Evolutionary conservation across 2,329 filamentous ascomycete genomes (phyloP), one percentile per base, ranked within the genome.

Genomic region (Epichloe typhina): DNA sequence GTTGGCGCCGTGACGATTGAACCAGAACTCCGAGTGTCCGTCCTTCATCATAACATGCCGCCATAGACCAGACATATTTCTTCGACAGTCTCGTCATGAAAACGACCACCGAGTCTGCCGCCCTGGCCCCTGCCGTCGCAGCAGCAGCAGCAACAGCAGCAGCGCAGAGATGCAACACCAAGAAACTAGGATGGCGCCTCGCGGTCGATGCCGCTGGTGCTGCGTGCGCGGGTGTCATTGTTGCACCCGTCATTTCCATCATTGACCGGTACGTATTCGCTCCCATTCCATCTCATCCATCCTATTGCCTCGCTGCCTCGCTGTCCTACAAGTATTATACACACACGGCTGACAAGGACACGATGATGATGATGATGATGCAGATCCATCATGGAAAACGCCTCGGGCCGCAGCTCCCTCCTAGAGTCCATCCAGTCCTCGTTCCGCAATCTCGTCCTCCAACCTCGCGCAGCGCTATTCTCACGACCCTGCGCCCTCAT

Each of bases 211-310:
- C 78, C 21, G 66, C 77, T 43, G 83, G 84, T 59, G 89, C 88
- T 1, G 75, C 78, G 2, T 76, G 79, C 44, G 87, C 89, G 11
- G 88, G 84, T 2, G 77, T 76, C 6, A 70, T 93, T 54, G 84
- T 95, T 46, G 88, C 89, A 50, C 89, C 90, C 1, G 64, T 94
- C 39, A 91, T 95, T 55, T 86, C 85, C 38, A 84, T 93, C 57
- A 93, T 96, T 67, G 89, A 95, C 67, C 81, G 84, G 86, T 90
- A 71, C 42, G 57, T n/a, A n/a, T 8, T n/a, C 5, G 15, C 12
- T 8, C 36, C 36, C 36, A 5, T n/a, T n/a, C 36, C 36, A 13
- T 37, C 13, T 7, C 15, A 13, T 13, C 15, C 13, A n/a, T n/a
- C 13, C 36, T n/a, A 9, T 4, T 31, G 8, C 31, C 31, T 31